Base-by-base conservation (phyloP, 2,329 filamentous ascomycete species). In the Thermothelomyces thermophilus region DNA sequence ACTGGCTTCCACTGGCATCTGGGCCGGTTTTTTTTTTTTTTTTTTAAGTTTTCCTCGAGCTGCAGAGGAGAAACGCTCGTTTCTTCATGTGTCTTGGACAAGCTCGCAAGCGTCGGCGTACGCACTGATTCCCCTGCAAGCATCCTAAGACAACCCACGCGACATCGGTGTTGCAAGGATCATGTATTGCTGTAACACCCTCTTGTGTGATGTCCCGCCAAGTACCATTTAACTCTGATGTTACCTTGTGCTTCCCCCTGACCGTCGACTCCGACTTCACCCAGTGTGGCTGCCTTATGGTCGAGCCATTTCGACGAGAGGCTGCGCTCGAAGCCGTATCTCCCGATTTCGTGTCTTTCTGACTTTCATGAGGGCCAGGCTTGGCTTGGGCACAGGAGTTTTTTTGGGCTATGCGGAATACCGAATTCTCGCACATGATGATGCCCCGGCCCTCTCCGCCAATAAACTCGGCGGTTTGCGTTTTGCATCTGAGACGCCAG, bases 401-500 rank as follows among this genome's bases (percentile, higher is more conserved):
- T n/a, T n/a, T n/a, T n/a, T n/a, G n/a, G n/a, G n/a, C n/a, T n/a
- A n/a, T n/a, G n/a, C n/a, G n/a, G n/a, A n/a, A n/a, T n/a, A n/a
- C n/a, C n/a, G n/a, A n/a, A n/a, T n/a, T n/a, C n/a, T n/a, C n/a
- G n/a, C n/a, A n/a, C n/a, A n/a, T n/a, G n/a, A n/a, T n/a, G n/a
- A n/a, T n/a, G n/a, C n/a, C n/a, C n/a, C n/a, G n/a, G n/a, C n/a
- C n/a, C n/a, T n/a, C n/a, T n/a, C n/a, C n/a, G n/a, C n/a, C n/a
- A n/a, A n/a, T n/a, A n/a, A n/a, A 9, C 24, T 26, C 9, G 41
- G 11, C 19, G 35, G 48, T 22, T n/a, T 40, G 33, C 36, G 55
- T 54, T 57, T 53, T 20, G 56, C 46, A 58, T 56, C 49, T 52
- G 57, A 59, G 50, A 58, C 57, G 20, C 47, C 39, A 33, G 36